Base-by-base conservation (phyloP, 345 rosid species). In the Clausena lansium region DNA sequence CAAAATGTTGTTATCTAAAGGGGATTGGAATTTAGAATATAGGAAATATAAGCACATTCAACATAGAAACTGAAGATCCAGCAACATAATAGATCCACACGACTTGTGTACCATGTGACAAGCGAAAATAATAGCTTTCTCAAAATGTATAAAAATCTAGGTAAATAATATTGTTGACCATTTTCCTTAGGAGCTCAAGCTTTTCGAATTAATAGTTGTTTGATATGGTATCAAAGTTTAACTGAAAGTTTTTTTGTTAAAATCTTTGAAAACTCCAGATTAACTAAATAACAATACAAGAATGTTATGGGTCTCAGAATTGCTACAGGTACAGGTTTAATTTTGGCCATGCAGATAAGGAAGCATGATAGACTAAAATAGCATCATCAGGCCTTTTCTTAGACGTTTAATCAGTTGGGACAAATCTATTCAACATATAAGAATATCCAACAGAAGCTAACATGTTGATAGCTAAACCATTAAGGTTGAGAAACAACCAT, bases 1-100 rank as follows among this genome's bases (percentile, higher is more conserved):
- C 7, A 67, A 10, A n/a, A 19, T 28, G 22, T 62, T 54, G 14
- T 41, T 22, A 54, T 22, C 59, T 54, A 6, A 15, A 39, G 14
- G 58, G 58, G n/a, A 62, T 15, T 14, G 67, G 30, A 38, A 67
- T 39, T 24, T 67, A 19, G 5, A 67, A 67, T 11, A 39, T 24
- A 24, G 32, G 20, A 24, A n/a, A 63, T 30, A 63, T 36, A 39
- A 24, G 54, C 2, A 38, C 25, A 38, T 41, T 41, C 7, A 6
- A 41, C 28, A 24, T 54, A 25, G 20, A 15, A 41, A 68, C 57
- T 68, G 72, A 68, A 68, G 72, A 68, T 39, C 32, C 72, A 61
- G 25, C 25, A 73, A 59, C 25, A 59, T 4, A 17, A 62, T 28
- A 38, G 19, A 4, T 57, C 35, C 68, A 41, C 17, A 8, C 13